A percentile compares a stretch with the other conserved stretches of the same genome.
Evolutionary conservation across 441 rosid species (phyloP).

Genomic region (Dalechampia spathulata): DNA sequence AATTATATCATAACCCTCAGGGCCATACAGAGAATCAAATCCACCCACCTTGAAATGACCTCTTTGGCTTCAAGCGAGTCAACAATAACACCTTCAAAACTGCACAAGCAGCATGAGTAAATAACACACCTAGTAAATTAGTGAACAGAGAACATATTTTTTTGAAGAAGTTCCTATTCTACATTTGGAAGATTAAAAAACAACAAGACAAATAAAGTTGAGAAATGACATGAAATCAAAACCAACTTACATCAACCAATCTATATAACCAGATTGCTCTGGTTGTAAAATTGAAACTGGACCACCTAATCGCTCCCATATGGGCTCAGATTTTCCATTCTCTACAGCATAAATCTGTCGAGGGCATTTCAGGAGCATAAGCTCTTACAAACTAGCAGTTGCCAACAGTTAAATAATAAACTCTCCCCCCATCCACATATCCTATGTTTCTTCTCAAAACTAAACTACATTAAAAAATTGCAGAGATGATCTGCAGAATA

Average conservation of each 20-base stretch:
- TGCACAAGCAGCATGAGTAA: slow-evolving; percentile 25
- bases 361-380: slow-evolving; percentile 26
- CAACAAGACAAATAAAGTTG: slow-evolving; percentile 1
- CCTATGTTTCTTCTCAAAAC: slow-evolving; percentile 7
- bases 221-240: background rate
- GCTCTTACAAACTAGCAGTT: slow-evolving; percentile 25
- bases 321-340: slow-evolving; percentile 48
- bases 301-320: slow-evolving; percentile 66
- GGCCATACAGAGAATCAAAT: slow-evolving; percentile 12
- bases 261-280: slow-evolving; percentile 45
- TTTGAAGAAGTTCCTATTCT: background rate
- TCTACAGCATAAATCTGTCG: slow-evolving; percentile 67
- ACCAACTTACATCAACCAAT: slow-evolving; percentile 80
- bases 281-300: slow-evolving; percentile 45
- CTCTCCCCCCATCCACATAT: background rate
- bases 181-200: slow-evolving; percentile 5
- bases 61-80: slow-evolving; percentile 84
- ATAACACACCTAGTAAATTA: slow-evolving; percentile 6
- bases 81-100: slow-evolving; percentile 85
- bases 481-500: background rate
- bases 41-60: slow-evolving; percentile 62
- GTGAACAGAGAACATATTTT: slow-evolving; percentile 7
- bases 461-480: background rate
- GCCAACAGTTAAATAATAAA: slow-evolving; percentile 7
- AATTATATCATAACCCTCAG: background rate